Evolutionary conservation across 2,329 filamentous ascomycete species (phyloP).

Genomic region (Macroventuria anomochaeta): DNA sequence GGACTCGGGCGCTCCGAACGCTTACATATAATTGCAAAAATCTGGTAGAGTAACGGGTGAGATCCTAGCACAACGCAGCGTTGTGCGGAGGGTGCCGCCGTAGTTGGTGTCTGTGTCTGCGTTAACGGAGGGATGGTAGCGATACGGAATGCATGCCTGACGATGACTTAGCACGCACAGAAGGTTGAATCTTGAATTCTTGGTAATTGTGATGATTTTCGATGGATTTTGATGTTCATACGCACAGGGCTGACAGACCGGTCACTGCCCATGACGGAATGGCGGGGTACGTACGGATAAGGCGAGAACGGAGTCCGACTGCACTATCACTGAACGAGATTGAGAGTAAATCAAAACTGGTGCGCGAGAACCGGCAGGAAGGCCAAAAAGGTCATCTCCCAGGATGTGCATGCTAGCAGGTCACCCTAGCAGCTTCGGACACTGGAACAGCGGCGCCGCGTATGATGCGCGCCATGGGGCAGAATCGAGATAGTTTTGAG

Average conservation of each 20-base stretch:
- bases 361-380: slow-evolving; percentile 34
- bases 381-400: slow-evolving; percentile 23
- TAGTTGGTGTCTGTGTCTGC: slow-evolving; percentile 5
- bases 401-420: slow-evolving; percentile 18
- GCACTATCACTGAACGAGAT: slow-evolving; percentile 26
- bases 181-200: neutral
- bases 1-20: slow-evolving; percentile 35
- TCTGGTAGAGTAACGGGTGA: slow-evolving; percentile 25
- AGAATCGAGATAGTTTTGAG: neutral
- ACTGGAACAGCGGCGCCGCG: slow-evolving; percentile 14
- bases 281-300: slow-evolving; percentile 27
- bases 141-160: neutral
- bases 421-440: slow-evolving; percentile 8
- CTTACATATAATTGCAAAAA: slow-evolving; percentile 23
- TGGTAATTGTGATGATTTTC: neutral
- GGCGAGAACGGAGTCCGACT: slow-evolving; percentile 14
- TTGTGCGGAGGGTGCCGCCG: slow-evolving; percentile 14
- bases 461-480: slow-evolving; percentile 14
- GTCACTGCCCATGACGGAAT: slow-evolving; percentile 11
- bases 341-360: slow-evolving; percentile 27
- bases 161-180: slow-evolving; percentile 1
- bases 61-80: slow-evolving; percentile 29
- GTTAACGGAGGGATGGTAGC: slow-evolving; percentile 1
- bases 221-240: neutral
- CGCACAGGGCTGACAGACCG: slow-evolving; percentile 14